Percentiles rank a stretch among this genome's conserved stretches.
phyloP scores from a whole-genome alignment of 495 filamentous ascomycete species.

The Aspergillus cavernicola region DNA sequence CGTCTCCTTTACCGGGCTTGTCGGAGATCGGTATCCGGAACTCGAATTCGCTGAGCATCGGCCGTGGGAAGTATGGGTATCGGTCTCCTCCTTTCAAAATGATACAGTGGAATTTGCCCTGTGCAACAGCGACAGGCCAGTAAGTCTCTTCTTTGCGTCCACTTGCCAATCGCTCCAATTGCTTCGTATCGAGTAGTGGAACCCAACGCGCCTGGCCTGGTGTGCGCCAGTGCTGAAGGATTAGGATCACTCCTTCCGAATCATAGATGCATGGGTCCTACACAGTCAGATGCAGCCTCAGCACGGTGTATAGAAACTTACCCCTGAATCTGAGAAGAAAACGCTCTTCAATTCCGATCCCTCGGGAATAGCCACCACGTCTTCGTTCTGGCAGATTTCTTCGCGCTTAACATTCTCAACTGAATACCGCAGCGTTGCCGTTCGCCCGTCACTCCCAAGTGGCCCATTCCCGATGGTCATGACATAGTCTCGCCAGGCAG shows the following conservation, averaged over 20 bases:
- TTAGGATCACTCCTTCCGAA: slow-evolving; percentile 77
- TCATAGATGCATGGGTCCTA: slow-evolving; percentile 94
- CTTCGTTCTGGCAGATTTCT: slow-evolving; percentile 87
- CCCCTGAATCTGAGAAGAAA: slow-evolving; percentile 87
- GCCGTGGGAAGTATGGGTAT: slow-evolving; percentile 92
- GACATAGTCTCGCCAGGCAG: slow-evolving; percentile 89
- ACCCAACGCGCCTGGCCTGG: slow-evolving; percentile 86
- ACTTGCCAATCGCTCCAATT: slow-evolving; percentile 71
- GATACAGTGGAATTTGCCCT: slow-evolving; percentile 94
- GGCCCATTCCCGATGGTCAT: slow-evolving; percentile 91
- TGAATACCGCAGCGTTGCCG: slow-evolving; percentile 69
- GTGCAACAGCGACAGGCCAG: slow-evolving; percentile 91
- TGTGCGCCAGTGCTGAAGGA: slow-evolving; percentile 85
- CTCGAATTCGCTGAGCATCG: slow-evolving; percentile 88
- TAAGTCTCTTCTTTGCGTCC: slow-evolving; percentile 87
- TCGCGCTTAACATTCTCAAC: slow-evolving; percentile 93
- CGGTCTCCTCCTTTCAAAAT: slow-evolving; percentile 94
- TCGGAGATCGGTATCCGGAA: slow-evolving; percentile 78
- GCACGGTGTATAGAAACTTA: no score
- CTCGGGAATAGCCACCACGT: slow-evolving; percentile 77
- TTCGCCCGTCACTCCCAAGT: slow-evolving; percentile 69
- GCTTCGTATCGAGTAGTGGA: slow-evolving; percentile 83
- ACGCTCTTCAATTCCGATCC: slow-evolving; percentile 69
- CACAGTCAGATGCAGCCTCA: background rate
- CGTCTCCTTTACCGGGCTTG: slow-evolving; percentile 31